A percentile compares a stretch with the other conserved stretches of the same genome.
These are phyloP conservation scores for Phylloporus scabripes DNA, from an alignment of 768 basidiomycete genomes.

Conservation along the genomic window DNA sequence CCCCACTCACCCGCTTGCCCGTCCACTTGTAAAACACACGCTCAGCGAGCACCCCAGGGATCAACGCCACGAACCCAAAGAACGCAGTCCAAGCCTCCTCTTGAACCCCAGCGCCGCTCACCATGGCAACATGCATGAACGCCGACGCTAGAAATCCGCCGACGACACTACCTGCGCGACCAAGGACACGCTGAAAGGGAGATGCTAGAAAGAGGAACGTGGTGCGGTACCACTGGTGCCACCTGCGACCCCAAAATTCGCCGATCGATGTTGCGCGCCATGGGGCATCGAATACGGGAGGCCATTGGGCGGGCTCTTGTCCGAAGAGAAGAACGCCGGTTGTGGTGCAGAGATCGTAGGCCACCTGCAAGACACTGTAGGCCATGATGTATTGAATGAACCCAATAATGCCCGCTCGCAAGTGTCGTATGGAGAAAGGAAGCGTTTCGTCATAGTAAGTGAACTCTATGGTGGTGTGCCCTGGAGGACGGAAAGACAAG, in stretches of 20 bases:
- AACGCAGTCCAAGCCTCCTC: slow-evolving; percentile 38
- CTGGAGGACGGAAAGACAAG: slow-evolving; percentile 36
- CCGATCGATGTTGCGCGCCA: slow-evolving; percentile 34
- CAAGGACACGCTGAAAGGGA: slow-evolving; percentile 15
- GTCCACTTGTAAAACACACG: slow-evolving; percentile 17
- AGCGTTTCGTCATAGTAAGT: slow-evolving; percentile 32
- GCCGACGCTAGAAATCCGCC: slow-evolving; percentile 56
- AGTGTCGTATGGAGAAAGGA: slow-evolving; percentile 22
- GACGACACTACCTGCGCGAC: slow-evolving; percentile 40
- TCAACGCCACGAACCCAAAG: slow-evolving; percentile 52
- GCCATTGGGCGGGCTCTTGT: slow-evolving; percentile 29
- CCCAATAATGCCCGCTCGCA: slow-evolving; percentile 43
- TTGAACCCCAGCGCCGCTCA: slow-evolving; percentile 47
- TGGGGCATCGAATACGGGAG: slow-evolving; percentile 30
- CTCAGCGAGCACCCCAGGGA: slow-evolving; percentile 47
- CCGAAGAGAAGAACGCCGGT: slow-evolving; percentile 25
- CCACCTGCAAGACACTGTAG: slow-evolving; percentile 39
- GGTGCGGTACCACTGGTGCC: slow-evolving; percentile 36
- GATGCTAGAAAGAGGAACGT: slow-evolving; percentile 28
- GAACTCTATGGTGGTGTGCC: slow-evolving; percentile 13
- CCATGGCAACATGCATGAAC: slow-evolving; percentile 46
- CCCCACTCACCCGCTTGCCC: slow-evolving; percentile 27
- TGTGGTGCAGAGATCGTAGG: slow-evolving; percentile 24
- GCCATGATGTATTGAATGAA: slow-evolving; percentile 39
- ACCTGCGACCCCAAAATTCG: slow-evolving; percentile 36